These are phyloP conservation scores for Sugiyamaella valdiviana DNA, from an alignment of 805 yeast species.

Conservation along the genomic window DNA sequence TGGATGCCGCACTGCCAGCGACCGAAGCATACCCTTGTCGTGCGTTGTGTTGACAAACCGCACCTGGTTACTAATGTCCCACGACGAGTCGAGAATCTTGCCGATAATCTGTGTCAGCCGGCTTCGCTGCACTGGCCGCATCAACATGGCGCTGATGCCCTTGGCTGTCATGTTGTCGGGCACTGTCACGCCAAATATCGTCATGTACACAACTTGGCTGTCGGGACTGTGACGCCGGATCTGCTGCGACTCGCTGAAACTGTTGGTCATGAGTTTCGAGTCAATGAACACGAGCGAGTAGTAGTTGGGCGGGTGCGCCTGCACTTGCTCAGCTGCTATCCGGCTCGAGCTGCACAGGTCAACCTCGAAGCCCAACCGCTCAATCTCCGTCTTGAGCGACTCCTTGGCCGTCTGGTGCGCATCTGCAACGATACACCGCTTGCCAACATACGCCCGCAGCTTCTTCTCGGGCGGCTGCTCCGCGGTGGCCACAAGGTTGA, in stretches of 20 bases:
- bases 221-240: constrained; percentile 14
- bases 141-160: constrained; percentile 21
- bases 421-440: constrained; percentile 33
- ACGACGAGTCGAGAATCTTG: constrained; percentile 15
- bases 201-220: constrained; percentile 22
- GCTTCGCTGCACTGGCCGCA: constrained; percentile 22
- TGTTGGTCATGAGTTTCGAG: constrained; percentile 13
- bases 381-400: constrained; percentile 33
- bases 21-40: constrained; percentile 21
- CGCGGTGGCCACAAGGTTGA: constrained; percentile 33
- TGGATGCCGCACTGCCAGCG: constrained; percentile 32
- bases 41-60: constrained; percentile 16
- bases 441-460: constrained; percentile 14
- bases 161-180: constrained; percentile 20
- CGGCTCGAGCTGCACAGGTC: constrained; percentile 21
- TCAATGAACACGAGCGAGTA: constrained; percentile 21
- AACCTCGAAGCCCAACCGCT: constrained; percentile 34
- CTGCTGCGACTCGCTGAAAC: constrained; percentile 11
- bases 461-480: constrained; percentile 23
- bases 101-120: constrained; percentile 20
- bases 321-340: constrained; percentile 18
- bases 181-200: constrained; percentile 23
- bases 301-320: constrained; percentile 10
- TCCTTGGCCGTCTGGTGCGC: constrained; percentile 30
- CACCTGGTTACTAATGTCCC: constrained; percentile 16